Evolutionary conservation across 2,329 filamentous ascomycete genomes (phyloP).

Genomic region (Trichophyton verrucosum): DNA sequence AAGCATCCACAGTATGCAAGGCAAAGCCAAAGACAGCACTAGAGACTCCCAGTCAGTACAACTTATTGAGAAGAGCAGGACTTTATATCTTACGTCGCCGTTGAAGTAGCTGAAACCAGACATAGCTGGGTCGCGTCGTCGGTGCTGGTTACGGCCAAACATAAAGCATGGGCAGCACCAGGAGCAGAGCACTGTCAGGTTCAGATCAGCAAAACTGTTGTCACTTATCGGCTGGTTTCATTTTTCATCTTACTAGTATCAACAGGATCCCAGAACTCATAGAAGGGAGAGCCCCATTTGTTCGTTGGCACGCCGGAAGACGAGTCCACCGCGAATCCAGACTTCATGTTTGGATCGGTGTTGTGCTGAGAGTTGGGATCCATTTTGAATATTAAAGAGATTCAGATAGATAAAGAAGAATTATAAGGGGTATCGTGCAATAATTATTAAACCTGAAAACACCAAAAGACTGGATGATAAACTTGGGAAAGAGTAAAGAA

Average conservation of each 20-base stretch:
- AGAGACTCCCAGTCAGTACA: not conserved
- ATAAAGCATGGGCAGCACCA: constrained; percentile 17
- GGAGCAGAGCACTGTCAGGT: constrained; percentile 17
- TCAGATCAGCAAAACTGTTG: not conserved
- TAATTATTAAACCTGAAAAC: not conserved
- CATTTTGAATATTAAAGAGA: not conserved
- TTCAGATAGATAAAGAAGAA: not conserved
- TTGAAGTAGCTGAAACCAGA: not conserved
- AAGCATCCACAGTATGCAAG: constrained; percentile 21
- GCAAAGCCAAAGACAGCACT: constrained; percentile 27
- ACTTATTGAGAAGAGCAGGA: not conserved
- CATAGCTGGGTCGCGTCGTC: not conserved
- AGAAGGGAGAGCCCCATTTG: not conserved
- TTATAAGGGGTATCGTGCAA: not conserved
- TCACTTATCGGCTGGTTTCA: not conserved
- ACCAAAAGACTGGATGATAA: not conserved
- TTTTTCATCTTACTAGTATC: not conserved
- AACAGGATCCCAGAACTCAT: not conserved
- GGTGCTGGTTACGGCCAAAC: constrained; percentile 1
- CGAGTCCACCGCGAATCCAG: not conserved
- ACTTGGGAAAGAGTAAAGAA: not conserved
- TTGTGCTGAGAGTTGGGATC: not conserved
- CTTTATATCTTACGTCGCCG: not conserved
- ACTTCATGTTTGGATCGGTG: not conserved
- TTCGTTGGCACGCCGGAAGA: not conserved